These are phyloP conservation scores for Wallacemonas collosoma DNA, from an alignment of 208 protist species.

Conservation along the genomic window DNA sequence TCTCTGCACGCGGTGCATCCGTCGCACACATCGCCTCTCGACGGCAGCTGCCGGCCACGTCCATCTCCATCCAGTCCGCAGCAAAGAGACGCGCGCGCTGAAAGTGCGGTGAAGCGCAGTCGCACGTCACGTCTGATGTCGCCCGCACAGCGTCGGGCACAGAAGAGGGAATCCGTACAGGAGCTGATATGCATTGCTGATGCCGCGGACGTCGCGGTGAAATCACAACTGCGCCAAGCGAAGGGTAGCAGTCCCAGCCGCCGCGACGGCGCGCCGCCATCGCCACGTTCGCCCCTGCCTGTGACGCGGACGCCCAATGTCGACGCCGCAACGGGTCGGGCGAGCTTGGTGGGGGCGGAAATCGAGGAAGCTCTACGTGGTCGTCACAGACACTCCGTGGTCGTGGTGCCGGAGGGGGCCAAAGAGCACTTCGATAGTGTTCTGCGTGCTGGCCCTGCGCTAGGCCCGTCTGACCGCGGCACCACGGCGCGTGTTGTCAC, in stretches of 20 bases:
- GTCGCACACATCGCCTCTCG: no score
- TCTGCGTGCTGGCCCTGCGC: background rate
- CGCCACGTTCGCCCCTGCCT: no score
- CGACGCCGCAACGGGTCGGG: no score
- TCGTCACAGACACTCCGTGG: conserved; percentile 9
- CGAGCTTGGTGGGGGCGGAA: background rate
- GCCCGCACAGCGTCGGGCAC: background rate
- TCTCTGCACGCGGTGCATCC: no score
- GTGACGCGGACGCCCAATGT: no score
- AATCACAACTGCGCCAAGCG: background rate
- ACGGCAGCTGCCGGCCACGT: no score
- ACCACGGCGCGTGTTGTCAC: conserved; percentile 21
- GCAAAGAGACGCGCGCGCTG: no score
- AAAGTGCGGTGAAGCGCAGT: no score
- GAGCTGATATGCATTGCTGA: conserved; percentile 12
- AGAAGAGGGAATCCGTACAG: conserved; percentile 7
- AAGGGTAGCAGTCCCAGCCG: no score
- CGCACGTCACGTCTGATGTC: background rate
- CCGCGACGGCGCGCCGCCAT: no score
- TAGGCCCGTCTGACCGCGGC: background rate
- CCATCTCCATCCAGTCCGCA: no score
- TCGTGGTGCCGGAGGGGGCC: conserved; percentile 1
- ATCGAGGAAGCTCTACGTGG: conserved; percentile 1
- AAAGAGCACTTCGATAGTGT: conserved; percentile 4
- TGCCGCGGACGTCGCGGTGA: background rate